Evolutionary conservation across 2,329 filamentous ascomycete species (phyloP).

Genomic region (Stagonosporopsis rhizophila): DNA sequence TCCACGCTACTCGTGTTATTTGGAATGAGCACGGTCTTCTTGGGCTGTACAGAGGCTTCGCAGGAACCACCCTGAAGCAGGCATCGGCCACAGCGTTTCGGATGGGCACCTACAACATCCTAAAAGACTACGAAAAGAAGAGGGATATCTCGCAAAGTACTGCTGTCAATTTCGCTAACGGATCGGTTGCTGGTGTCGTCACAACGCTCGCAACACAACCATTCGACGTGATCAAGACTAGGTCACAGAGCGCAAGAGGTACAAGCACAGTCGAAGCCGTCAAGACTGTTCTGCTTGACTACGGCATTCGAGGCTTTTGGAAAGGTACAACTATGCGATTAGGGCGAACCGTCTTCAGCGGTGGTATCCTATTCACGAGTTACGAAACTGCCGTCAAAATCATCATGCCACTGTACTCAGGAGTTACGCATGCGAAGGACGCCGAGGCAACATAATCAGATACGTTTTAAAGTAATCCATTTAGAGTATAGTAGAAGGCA

Average conservation of each 20-base stretch:
- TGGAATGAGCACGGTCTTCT: conserved; percentile 61
- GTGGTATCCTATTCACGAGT: conserved; percentile 70
- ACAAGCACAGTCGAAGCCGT: conserved; percentile 65
- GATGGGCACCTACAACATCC: conserved; percentile 68
- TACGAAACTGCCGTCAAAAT: conserved; percentile 65
- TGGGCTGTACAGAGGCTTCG: conserved; percentile 65
- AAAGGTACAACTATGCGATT: conserved; percentile 72
- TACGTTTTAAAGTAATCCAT: background rate
- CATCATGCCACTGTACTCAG: conserved; percentile 52
- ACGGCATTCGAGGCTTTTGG: conserved; percentile 69
- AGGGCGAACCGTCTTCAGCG: conserved; percentile 68
- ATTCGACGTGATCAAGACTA: conserved; percentile 70
- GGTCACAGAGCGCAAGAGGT: conserved; percentile 65
- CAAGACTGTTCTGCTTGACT: conserved; percentile 61
- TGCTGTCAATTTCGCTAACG: conserved; percentile 66
- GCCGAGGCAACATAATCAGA: conserved; percentile 29
- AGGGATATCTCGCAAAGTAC: conserved; percentile 59
- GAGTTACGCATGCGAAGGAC: conserved; percentile 23
- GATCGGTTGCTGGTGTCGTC: conserved; percentile 65
- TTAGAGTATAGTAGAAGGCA: background rate
- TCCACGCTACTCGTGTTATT: conserved; percentile 60
- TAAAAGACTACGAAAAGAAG: conserved; percentile 65
- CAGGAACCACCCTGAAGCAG: conserved; percentile 68
- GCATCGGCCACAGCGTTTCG: conserved; percentile 67
- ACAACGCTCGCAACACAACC: conserved; percentile 68